Evolutionary conservation across 345 rosid genomes (phyloP).

Genomic region (Rhizophora apiculata): DNA sequence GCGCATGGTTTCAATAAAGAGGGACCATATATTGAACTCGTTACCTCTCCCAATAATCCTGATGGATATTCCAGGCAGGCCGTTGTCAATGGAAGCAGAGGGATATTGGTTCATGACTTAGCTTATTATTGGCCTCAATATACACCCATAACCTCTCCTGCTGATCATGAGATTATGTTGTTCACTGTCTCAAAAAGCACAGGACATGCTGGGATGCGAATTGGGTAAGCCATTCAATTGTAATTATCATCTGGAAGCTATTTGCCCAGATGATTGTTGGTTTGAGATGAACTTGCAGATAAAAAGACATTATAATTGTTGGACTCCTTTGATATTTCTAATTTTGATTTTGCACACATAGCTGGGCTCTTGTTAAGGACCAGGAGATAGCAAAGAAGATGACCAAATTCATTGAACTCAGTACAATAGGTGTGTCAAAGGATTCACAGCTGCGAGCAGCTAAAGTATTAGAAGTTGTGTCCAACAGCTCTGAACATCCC

Average conservation of each 20-base stretch:
- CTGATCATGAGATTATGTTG: constrained; percentile 74
- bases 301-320: no score
- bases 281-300: no score
- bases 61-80: constrained; percentile 69
- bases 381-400: constrained; percentile 59
- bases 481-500: constrained; percentile 45
- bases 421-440: constrained; percentile 84
- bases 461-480: constrained; percentile 53
- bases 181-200: constrained; percentile 84
- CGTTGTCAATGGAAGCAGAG: constrained; percentile 62
- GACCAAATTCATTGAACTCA: constrained; percentile 78
- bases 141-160: constrained; percentile 65
- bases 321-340: background rate
- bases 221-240: constrained; percentile 52
- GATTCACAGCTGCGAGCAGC: constrained; percentile 89
- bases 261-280: no score
- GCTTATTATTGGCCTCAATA: constrained; percentile 98
- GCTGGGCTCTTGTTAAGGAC: constrained; percentile 91
- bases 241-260: no score
- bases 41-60: constrained; percentile 92
- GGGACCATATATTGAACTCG: constrained; percentile 83
- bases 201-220: constrained; percentile 91
- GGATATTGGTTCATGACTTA: constrained; percentile 76
- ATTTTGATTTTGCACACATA: constrained; percentile 9
- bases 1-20: constrained; percentile 46